Evolutionary conservation across 768 basidiomycete genomes (phyloP), one percentile per base, ranked within the genome.

Genomic region (Suillus spraguei): DNA sequence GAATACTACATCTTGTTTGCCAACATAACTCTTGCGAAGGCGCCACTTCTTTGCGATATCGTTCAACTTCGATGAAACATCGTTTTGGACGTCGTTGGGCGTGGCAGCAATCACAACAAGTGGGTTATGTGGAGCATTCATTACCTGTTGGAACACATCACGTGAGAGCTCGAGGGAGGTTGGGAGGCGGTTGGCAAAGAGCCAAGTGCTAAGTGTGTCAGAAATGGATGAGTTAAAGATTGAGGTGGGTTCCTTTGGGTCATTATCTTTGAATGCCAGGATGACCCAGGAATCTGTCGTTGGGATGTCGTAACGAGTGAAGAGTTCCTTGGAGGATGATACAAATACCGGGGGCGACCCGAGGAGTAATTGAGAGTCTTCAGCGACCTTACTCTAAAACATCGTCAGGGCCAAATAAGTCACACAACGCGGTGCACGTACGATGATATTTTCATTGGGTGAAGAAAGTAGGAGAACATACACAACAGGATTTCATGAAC

Each of bases 141-240:
- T 96, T 49, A 97, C 85, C 13, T 82, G 83, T 67, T 92, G 88
- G 82, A 95, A 97, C 4, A 89, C 88, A 59, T 88, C 88, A 47
- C 87, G 84, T 22, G 85, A 87, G 52, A 98, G 85, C 74, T 97
- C 91, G 22, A 88, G 70, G 13, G 86, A 78, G 1, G 87, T 85
- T 0, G 94, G 93, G 28, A 94, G 84, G 36, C 89, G 87, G 73
- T 97, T 84, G 0, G 78, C 72, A 2, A 87, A 72, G 20, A 95
- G 78, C 89, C 92, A 96, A 0, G 69, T 63, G 13, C 71, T 69
- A 22, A 90, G 63, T 1, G 62, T 55, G 16, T 63, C 62, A 10
- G 44, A 41, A 2, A 41, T 59, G 64, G 65, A 17, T 66, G 69
- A 59, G 42, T 65, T 47, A 65, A 85, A 80, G 9, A 80, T 74